phyloP scores from a whole-genome alignment of 257 asterid species.

The Gentiana dahurica region DNA sequence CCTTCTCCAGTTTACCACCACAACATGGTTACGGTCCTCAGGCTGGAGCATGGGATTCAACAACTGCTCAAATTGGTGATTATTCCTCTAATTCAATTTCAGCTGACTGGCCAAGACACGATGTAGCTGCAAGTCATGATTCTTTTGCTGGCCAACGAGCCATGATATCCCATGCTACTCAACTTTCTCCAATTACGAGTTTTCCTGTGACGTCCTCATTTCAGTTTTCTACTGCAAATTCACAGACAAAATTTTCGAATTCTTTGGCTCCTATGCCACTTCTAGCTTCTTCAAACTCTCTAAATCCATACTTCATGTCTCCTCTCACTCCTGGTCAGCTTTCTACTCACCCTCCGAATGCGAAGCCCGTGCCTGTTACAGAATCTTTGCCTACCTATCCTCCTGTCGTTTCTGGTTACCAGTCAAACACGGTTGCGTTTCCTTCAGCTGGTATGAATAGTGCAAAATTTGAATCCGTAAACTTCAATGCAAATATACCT shows the following conservation, averaged over 20 bases:
- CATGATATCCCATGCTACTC: conserved; percentile 17
- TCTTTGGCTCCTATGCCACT: conserved; percentile 21
- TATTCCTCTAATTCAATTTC: conserved; percentile 28
- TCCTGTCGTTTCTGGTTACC: conserved; percentile 23
- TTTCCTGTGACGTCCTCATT: conserved; percentile 12
- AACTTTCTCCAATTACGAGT: conserved; percentile 22
- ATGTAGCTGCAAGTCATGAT: conserved; percentile 24
- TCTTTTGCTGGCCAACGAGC: conserved; percentile 24
- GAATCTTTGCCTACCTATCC: conserved; percentile 33
- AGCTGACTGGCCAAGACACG: conserved; percentile 31
- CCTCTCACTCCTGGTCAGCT: conserved; percentile 25
- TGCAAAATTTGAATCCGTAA: conserved; percentile 25
- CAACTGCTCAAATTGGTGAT: conserved; percentile 24
- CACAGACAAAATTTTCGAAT: conserved; percentile 18
- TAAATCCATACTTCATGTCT: conserved; percentile 15
- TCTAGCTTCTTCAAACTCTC: conserved; percentile 25
- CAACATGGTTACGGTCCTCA: conserved; percentile 34
- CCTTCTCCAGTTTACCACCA: conserved; percentile 21
- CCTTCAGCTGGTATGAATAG: conserved; percentile 28
- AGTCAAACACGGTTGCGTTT: conserved; percentile 22
- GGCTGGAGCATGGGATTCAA: conserved; percentile 25
- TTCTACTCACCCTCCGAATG: conserved; percentile 18
- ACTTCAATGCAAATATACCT: conserved; percentile 21
- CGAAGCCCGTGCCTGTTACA: conserved; percentile 15
- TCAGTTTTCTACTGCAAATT: conserved; percentile 17